phyloP scores from a whole-genome alignment of 805 yeast species.

The Saccharomycopsis sp. region DNA sequence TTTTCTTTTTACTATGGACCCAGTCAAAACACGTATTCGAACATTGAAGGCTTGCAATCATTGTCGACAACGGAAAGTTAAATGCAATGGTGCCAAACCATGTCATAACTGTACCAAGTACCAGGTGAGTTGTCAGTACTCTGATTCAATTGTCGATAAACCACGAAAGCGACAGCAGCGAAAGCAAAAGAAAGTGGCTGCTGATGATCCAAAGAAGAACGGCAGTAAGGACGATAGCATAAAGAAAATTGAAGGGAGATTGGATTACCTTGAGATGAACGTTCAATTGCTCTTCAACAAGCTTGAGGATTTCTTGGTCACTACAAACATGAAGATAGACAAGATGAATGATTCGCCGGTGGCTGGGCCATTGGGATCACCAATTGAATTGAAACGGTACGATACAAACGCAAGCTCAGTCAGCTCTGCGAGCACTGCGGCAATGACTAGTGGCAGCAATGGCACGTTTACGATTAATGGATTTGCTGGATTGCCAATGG shows the following conservation, averaged over 20 bases:
- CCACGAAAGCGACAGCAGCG: slow-evolving; percentile 1
- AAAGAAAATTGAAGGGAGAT: slow-evolving; percentile 1
- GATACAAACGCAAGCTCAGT: slow-evolving; percentile 1
- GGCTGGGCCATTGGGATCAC: too few species aligned
- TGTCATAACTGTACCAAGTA: slow-evolving; percentile 16
- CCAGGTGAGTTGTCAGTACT: slow-evolving; percentile 10
- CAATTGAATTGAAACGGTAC: neutral
- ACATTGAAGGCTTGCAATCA: slow-evolving; percentile 20
- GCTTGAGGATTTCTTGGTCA: slow-evolving; percentile 3
- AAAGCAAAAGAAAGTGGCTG: neutral
- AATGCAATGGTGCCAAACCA: slow-evolving; percentile 16
- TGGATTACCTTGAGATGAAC: slow-evolving; percentile 3
- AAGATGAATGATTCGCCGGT: too few species aligned
- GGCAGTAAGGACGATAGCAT: neutral
- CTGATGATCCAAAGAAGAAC: neutral
- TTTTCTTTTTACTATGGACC: too few species aligned
- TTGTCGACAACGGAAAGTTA: slow-evolving; percentile 20
- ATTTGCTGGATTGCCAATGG: too few species aligned
- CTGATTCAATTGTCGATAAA: slow-evolving; percentile 2
- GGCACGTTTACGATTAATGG: too few species aligned
- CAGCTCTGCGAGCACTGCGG: too few species aligned
- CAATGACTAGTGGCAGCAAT: too few species aligned
- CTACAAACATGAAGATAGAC: slow-evolving; percentile 1
- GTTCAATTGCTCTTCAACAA: slow-evolving; percentile 2
- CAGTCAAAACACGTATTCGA: slow-evolving; percentile 13